Percentiles rank a stretch among this genome's conserved stretches.
These are phyloP conservation scores for Madurella mycetomatis DNA, from an alignment of 2,329 filamentous ascomycete species.

Conservation along the genomic window DNA sequence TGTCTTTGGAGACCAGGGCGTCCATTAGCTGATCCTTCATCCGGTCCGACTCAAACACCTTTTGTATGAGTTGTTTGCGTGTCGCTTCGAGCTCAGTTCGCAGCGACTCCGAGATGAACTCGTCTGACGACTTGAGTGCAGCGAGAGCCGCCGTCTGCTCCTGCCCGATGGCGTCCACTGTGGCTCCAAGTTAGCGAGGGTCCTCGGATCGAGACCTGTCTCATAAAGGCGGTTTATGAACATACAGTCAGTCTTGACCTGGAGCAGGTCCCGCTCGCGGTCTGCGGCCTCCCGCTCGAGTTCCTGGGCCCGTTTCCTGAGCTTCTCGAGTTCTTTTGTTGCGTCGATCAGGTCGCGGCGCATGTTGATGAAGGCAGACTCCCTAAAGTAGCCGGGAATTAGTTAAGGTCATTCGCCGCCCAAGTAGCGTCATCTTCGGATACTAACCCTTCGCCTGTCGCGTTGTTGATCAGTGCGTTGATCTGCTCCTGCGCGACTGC, in stretches of 20 bases:
- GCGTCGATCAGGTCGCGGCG: slow-evolving; percentile 44
- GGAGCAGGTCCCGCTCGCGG: slow-evolving; percentile 51
- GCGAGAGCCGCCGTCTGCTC: slow-evolving; percentile 52
- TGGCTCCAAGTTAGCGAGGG: slow-evolving; percentile 25
- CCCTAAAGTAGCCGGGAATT: slow-evolving; percentile 45
- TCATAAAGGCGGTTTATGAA: slow-evolving; percentile 23
- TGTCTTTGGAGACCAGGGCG: slow-evolving; percentile 57
- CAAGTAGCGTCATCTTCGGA: slow-evolving; percentile 33
- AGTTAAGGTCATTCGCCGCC: slow-evolving; percentile 34
- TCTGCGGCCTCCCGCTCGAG: slow-evolving; percentile 49
- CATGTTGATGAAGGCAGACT: slow-evolving; percentile 49
- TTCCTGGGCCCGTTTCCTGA: slow-evolving; percentile 40
- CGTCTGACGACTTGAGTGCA: slow-evolving; percentile 56
- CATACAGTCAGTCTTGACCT: slow-evolving; percentile 49
- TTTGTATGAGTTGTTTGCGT: slow-evolving; percentile 46
- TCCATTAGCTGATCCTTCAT: slow-evolving; percentile 58
- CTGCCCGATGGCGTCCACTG: slow-evolving; percentile 51
- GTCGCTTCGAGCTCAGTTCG: slow-evolving; percentile 54
- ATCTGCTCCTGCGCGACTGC: slow-evolving; percentile 55
- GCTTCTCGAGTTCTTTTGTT: slow-evolving; percentile 44
- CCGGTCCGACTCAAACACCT: slow-evolving; percentile 50
- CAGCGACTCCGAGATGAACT: slow-evolving; percentile 55
- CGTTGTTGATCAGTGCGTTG: slow-evolving; percentile 48
- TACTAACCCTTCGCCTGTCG: slow-evolving; percentile 54
- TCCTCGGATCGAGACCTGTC: slow-evolving; percentile 10